A percentile compares a stretch with the other conserved stretches of the same genome.
Conservation (phyloP, 2,329 filamentous ascomycete genomes). For the Xylaria sp. region DNA sequence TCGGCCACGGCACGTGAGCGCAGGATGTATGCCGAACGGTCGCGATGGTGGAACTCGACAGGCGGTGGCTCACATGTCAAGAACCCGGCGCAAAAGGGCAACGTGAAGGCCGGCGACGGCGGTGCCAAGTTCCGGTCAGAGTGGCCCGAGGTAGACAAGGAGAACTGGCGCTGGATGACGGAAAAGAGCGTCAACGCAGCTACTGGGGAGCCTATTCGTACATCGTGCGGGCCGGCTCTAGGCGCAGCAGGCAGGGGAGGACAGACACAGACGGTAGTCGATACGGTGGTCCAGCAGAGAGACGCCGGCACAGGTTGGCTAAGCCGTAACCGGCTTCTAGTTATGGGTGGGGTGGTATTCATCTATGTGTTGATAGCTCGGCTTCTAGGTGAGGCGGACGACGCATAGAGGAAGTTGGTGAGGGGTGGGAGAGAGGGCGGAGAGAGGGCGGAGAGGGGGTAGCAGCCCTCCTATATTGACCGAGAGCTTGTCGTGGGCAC, state of each 20-base stretch:
- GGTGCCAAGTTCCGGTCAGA: slow-evolving; percentile 87
- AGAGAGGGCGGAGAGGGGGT: too few species aligned
- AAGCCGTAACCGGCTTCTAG: slow-evolving; percentile 75
- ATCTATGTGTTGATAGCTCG: slow-evolving; percentile 83
- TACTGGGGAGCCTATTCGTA: slow-evolving; percentile 69
- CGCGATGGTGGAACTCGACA: slow-evolving; percentile 96
- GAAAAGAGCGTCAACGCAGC: slow-evolving; percentile 77
- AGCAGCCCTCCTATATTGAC: too few species aligned
- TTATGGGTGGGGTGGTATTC: slow-evolving; percentile 74
- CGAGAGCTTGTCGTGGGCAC: neutral
- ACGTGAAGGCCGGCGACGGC: slow-evolving; percentile 90
- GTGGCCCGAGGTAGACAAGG: slow-evolving; percentile 86
- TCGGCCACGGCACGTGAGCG: slow-evolving; percentile 78
- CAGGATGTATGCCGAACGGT: slow-evolving; percentile 74
- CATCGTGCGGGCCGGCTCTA: slow-evolving; percentile 58
- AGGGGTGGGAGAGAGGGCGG: too few species aligned
- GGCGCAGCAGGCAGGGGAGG: slow-evolving; percentile 67
- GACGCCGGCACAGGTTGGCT: slow-evolving; percentile 85
- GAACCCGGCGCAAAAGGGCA: slow-evolving; percentile 66
- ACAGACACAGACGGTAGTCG: slow-evolving; percentile 74
- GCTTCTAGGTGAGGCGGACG: slow-evolving; percentile 61
- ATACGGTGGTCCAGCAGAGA: slow-evolving; percentile 74
- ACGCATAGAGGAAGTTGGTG: slow-evolving; percentile 5
- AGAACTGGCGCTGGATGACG: slow-evolving; percentile 93
- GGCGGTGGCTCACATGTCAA: slow-evolving; percentile 77